phyloP scores from a whole-genome alignment of 2,329 filamentous ascomycete species.

The Neofusicoccum parvum region DNA sequence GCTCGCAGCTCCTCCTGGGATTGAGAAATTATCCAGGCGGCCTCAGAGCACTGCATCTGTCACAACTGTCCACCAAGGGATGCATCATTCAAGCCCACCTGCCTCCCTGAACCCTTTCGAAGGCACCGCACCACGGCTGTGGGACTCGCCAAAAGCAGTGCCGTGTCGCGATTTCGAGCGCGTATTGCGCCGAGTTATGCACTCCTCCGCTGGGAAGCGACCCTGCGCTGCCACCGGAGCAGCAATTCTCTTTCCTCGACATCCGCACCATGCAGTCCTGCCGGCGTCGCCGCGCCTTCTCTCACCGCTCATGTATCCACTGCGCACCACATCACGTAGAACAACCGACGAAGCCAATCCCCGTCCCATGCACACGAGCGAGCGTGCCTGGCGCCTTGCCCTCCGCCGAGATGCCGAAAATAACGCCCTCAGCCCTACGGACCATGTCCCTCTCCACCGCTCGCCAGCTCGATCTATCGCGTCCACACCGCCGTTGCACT shows the following conservation, averaged over 20 bases:
- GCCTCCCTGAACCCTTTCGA: background rate
- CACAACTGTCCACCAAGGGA: no score
- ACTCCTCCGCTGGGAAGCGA: background rate
- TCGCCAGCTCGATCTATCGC: background rate
- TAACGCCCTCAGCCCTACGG: background rate
- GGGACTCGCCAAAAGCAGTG: background rate
- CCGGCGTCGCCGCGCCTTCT: background rate
- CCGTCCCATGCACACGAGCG: background rate
- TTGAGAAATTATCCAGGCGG: no score
- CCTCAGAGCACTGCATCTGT: no score
- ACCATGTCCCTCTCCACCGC: background rate
- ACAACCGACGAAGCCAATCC: background rate
- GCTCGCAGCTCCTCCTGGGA: no score
- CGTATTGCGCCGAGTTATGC: background rate
- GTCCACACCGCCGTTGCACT: background rate
- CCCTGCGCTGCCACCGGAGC: no score
- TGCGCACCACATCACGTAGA: background rate
- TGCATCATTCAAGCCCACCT: no score
- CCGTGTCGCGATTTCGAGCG: background rate
- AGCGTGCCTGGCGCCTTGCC: background rate
- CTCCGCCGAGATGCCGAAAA: background rate
- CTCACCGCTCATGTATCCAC: background rate
- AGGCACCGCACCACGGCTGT: background rate
- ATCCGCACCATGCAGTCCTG: no score
- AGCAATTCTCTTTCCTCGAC: no score